A percentile compares a stretch with the other conserved stretches of the same genome.
Evolutionary conservation across 805 yeast genomes (phyloP).

Genomic region (Yarrowia divulgata): DNA sequence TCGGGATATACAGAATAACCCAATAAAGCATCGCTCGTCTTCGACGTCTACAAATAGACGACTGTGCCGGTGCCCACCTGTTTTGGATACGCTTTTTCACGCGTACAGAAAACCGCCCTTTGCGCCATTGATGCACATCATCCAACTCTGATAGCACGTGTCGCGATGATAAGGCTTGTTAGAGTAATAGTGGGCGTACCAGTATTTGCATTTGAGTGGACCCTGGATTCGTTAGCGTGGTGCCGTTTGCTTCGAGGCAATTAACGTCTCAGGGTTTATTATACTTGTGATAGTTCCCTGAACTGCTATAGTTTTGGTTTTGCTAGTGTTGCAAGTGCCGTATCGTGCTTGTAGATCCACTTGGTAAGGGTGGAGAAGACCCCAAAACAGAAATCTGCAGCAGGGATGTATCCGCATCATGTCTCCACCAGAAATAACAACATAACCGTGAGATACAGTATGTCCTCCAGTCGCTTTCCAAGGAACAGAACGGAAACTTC

Average conservation of each 20-base stretch:
- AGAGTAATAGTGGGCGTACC: too few species aligned
- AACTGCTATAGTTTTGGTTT: not conserved
- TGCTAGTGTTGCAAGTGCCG: not conserved
- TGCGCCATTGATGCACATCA: conserved; percentile 9
- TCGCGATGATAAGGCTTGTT: conserved; percentile 2
- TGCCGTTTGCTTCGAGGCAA: conserved; percentile 12
- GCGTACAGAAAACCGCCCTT: not conserved
- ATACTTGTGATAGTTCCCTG: not conserved
- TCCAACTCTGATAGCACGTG: conserved; percentile 26
- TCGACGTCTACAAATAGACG: not conserved
- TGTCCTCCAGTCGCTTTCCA: too few species aligned
- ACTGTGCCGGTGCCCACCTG: not conserved
- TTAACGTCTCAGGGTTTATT: not conserved
- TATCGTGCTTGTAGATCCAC: not conserved
- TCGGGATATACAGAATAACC: not conserved
- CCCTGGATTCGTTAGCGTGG: not conserved
- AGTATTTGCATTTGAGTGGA: not conserved
- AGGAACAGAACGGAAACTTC: too few species aligned
- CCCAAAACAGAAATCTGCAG: not conserved
- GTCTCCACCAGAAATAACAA: not conserved
- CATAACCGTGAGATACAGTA: too few species aligned
- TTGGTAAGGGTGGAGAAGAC: conserved; percentile 1
- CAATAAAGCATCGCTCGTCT: not conserved
- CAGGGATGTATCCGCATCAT: not conserved
- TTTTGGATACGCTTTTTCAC: not conserved